Evolutionary conservation across 495 filamentous ascomycete genomes (phyloP).

Genomic region (Lasiosphaeria ovina): DNA sequence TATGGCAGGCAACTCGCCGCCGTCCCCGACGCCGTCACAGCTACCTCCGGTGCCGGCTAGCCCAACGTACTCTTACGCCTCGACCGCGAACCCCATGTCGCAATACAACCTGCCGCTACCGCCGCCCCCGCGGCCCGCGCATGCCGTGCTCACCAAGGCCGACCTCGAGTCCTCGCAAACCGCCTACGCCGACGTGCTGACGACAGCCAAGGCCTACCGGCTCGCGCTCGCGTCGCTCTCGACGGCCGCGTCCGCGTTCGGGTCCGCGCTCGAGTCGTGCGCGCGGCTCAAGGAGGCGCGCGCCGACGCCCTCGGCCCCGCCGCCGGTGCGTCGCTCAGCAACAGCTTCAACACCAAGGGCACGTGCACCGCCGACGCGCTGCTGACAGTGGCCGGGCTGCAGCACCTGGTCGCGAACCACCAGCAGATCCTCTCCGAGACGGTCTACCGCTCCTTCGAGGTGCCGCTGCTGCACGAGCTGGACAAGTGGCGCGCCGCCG

Average conservation of each 20-base stretch:
- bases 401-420: conserved; percentile 65
- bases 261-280: conserved; percentile 59
- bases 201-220: conserved; percentile 59
- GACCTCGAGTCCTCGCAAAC: conserved; percentile 59
- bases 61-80: conserved; percentile 60
- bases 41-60: conserved; percentile 55
- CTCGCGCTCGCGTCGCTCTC: conserved; percentile 56
- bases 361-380: conserved; percentile 57
- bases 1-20: conserved; percentile 30
- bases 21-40: conserved; percentile 47
- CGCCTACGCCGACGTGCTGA: conserved; percentile 59
- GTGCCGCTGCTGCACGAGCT: conserved; percentile 63
- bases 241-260: conserved; percentile 57
- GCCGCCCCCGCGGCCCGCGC: conserved; percentile 52
- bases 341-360: conserved; percentile 51
- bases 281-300: conserved; percentile 63
- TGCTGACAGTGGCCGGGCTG: conserved; percentile 58
- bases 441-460: conserved; percentile 63
- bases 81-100: conserved; percentile 56
- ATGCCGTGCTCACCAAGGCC: conserved; percentile 57
- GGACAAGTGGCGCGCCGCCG: conserved; percentile 56
- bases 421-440: conserved; percentile 61
- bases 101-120: conserved; percentile 57
- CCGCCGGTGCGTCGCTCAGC: conserved; percentile 34
- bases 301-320: conserved; percentile 42